Evolutionary conservation across 1,284 basidiomycete genomes (phyloP).

Genomic region (Afroboletus lepidellus): DNA sequence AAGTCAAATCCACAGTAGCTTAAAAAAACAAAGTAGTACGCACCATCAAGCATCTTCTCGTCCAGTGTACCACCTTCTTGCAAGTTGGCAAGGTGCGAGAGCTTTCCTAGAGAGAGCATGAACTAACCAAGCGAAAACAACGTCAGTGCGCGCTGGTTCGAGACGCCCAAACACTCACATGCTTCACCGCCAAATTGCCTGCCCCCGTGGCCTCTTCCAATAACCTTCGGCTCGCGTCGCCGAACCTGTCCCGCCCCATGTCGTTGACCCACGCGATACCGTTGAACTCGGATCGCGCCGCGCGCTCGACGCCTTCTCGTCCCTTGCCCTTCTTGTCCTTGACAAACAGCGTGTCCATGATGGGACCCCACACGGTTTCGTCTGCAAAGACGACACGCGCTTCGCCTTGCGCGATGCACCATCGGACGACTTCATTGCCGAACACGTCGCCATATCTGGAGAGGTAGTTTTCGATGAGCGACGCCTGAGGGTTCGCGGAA

Average conservation of each 20-base stretch:
- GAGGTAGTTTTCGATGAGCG: conserved; percentile 71
- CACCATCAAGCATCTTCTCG: conserved; percentile 56
- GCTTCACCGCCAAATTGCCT: conserved; percentile 62
- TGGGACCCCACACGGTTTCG: conserved; percentile 32
- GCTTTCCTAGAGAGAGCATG: conserved; percentile 89
- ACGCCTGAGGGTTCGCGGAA: conserved; percentile 57
- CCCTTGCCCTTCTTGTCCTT: conserved; percentile 29
- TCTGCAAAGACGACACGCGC: conserved; percentile 34
- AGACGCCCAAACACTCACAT: conserved; percentile 49
- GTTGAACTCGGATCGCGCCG: conserved; percentile 30
- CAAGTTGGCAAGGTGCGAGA: conserved; percentile 76
- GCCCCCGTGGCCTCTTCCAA: conserved; percentile 59
- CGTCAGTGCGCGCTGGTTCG: neutral
- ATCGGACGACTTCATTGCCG: conserved; percentile 84
- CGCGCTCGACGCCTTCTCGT: conserved; percentile 20
- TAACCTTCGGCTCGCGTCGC: conserved; percentile 64
- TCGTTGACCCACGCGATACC: conserved; percentile 90
- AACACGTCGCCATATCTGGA: conserved; percentile 82
- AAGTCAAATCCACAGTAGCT: no score
- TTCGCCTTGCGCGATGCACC: conserved; percentile 77
- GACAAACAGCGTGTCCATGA: conserved; percentile 77
- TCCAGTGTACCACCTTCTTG: conserved; percentile 51
- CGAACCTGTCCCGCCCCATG: conserved; percentile 69
- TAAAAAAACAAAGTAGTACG: no score
- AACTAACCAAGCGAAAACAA: conserved; percentile 49